phyloP scores from a whole-genome alignment of 208 protist species.

The Giardia muris region DNA sequence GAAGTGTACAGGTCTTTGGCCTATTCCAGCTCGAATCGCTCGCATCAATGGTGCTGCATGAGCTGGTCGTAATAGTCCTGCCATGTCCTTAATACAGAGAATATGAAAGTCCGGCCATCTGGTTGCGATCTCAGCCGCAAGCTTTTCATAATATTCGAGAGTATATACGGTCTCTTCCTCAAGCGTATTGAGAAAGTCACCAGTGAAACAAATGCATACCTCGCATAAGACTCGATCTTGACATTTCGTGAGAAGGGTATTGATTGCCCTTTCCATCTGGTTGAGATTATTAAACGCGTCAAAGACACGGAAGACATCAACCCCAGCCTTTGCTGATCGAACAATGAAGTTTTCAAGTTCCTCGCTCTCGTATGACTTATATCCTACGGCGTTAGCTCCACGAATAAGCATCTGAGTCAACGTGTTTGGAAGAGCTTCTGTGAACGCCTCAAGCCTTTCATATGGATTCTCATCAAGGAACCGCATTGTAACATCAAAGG shows the following conservation, averaged over 20 bases:
- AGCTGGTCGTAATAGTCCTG: constrained; percentile 56
- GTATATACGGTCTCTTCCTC: constrained; percentile 48
- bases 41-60: constrained; percentile 44
- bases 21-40: constrained; percentile 51
- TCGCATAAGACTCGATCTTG: constrained; percentile 44
- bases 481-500: constrained; percentile 61
- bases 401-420: constrained; percentile 66
- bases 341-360: constrained; percentile 59
- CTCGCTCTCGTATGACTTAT: constrained; percentile 68
- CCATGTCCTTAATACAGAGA: constrained; percentile 65
- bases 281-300: constrained; percentile 65
- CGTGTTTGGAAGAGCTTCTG: constrained; percentile 61
- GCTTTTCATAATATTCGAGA: constrained; percentile 46
- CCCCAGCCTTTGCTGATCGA: constrained; percentile 52
- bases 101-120: constrained; percentile 50
- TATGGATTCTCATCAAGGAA: constrained; percentile 66
- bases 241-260: constrained; percentile 46
- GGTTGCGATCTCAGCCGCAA: constrained; percentile 39
- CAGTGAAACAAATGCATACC: constrained; percentile 50
- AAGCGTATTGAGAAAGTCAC: constrained; percentile 41
- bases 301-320: constrained; percentile 72
- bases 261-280: constrained; percentile 55
- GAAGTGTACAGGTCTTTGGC: constrained; percentile 62
- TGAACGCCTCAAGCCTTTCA: constrained; percentile 50
- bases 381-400: constrained; percentile 67